Conservation (phyloP, 2,329 filamentous ascomycete genomes). For the Sclerotinia nivalis region DNA sequence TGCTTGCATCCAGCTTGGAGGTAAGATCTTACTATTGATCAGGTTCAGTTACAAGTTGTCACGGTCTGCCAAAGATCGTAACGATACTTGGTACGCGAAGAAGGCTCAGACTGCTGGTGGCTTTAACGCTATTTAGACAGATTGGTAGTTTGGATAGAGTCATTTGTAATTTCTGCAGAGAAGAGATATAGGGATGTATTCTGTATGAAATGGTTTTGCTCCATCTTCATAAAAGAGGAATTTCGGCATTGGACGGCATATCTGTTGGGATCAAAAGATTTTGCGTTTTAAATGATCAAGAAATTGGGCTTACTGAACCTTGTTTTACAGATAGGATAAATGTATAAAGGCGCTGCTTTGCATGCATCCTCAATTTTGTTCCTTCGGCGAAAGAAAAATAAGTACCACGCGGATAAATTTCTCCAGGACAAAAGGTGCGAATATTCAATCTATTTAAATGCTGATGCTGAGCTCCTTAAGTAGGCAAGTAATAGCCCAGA, state of each 20-base stretch:
- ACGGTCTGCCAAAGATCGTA: neutral
- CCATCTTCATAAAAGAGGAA: neutral
- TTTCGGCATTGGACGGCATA: neutral
- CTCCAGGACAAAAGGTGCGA: neutral
- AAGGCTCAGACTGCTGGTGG: neutral
- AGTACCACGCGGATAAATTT: neutral
- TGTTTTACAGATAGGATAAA: neutral
- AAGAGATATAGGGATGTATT: neutral
- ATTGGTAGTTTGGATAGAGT: neutral
- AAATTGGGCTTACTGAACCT: neutral
- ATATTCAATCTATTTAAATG: no score
- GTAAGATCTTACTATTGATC: neutral
- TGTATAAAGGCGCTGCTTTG: neutral
- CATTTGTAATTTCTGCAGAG: neutral
- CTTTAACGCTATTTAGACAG: neutral
- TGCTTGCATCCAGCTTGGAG: neutral
- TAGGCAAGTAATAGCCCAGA: neutral
- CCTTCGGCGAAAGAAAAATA: neutral
- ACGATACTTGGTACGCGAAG: slow-evolving; percentile 3
- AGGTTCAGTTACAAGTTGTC: neutral
- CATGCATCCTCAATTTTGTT: neutral
- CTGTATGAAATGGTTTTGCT: neutral
- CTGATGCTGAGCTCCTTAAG: neutral
- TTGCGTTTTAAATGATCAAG: neutral
- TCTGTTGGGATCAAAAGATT: neutral